phyloP scores from a whole-genome alignment of 2,329 filamentous ascomycete genomes.

The Hymenoscyphus salicellus region DNA sequence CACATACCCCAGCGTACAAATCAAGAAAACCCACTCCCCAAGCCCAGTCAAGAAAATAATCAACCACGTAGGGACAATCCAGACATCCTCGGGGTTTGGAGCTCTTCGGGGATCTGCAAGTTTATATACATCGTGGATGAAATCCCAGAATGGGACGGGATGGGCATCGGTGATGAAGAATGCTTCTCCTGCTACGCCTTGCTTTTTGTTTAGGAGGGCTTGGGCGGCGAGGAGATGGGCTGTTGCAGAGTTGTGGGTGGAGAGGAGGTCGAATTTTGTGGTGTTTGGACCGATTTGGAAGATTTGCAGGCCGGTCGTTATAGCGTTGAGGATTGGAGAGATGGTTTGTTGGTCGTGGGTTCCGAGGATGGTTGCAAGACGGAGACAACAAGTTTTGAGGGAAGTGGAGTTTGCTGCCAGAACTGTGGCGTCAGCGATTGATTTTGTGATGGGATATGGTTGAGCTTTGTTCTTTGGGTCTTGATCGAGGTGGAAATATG shows the following conservation, averaged over 20 bases:
- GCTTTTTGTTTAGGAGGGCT: background rate
- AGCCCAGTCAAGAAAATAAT: background rate
- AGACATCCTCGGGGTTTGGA: background rate
- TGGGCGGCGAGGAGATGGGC: constrained; percentile 1
- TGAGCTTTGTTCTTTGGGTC: background rate
- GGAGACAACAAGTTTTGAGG: constrained; percentile 1
- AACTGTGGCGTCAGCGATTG: background rate
- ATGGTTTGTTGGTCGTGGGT: constrained; percentile 3
- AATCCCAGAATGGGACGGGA: background rate
- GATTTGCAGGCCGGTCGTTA: background rate
- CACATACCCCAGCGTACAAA: background rate
- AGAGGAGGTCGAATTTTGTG: background rate
- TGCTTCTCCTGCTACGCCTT: background rate
- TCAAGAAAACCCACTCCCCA: background rate
- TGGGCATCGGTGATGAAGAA: constrained; percentile 5
- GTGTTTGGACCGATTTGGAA: constrained; percentile 4
- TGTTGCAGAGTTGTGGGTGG: constrained; percentile 4
- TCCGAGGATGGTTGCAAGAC: constrained; percentile 3
- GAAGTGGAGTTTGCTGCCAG: background rate
- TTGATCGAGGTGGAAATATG: background rate
- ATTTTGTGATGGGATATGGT: constrained; percentile 4
- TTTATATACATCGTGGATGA: background rate
- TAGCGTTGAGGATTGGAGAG: background rate
- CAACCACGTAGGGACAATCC: background rate
- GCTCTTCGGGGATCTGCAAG: background rate